Conservation (phyloP, 805 yeast genomes). For the Lipomyces spencermartinsiae region DNA sequence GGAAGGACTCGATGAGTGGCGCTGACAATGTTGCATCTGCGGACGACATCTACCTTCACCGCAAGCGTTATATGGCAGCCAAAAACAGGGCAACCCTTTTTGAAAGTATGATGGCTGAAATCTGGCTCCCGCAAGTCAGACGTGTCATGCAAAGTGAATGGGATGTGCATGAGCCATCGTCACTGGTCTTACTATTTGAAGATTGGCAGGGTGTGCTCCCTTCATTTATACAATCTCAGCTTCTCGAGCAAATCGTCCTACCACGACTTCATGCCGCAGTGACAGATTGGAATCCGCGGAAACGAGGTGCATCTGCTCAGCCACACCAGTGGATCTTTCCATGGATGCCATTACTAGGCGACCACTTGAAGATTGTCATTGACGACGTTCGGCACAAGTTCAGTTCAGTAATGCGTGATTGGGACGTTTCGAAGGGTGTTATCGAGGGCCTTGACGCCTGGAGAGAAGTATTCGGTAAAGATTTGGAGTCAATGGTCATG, state of each 20-base stretch:
- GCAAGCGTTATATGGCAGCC: conserved; percentile 21
- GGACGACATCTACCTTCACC: conserved; percentile 16
- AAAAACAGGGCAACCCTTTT: conserved; percentile 42
- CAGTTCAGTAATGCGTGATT: conserved; percentile 35
- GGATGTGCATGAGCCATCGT: conserved; percentile 50
- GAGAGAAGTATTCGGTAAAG: conserved; percentile 47
- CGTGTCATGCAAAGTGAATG: conserved; percentile 46
- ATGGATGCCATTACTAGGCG: conserved; percentile 48
- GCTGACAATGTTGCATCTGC: not conserved
- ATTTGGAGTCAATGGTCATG: conserved; percentile 38
- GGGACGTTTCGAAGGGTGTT: conserved; percentile 39
- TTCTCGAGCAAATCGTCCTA: conserved; percentile 46
- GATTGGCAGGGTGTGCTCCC: conserved; percentile 53
- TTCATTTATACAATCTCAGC: conserved; percentile 40
- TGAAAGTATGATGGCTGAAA: conserved; percentile 48
- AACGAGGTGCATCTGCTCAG: not conserved
- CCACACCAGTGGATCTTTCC: conserved; percentile 50
- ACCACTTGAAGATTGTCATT: conserved; percentile 35
- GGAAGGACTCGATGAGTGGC: conserved; percentile 1
- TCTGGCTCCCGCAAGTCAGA: conserved; percentile 49
- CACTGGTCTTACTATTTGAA: conserved; percentile 50
- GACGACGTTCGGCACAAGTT: conserved; percentile 41
- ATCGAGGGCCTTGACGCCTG: conserved; percentile 43
- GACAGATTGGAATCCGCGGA: conserved; percentile 47
- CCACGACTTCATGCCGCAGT: conserved; percentile 51